Evolutionary conservation across 371 early-diverging fungal genomes (phyloP), one percentile per base, ranked within the genome.

Genomic region (Lichtheimia corymbifera): DNA sequence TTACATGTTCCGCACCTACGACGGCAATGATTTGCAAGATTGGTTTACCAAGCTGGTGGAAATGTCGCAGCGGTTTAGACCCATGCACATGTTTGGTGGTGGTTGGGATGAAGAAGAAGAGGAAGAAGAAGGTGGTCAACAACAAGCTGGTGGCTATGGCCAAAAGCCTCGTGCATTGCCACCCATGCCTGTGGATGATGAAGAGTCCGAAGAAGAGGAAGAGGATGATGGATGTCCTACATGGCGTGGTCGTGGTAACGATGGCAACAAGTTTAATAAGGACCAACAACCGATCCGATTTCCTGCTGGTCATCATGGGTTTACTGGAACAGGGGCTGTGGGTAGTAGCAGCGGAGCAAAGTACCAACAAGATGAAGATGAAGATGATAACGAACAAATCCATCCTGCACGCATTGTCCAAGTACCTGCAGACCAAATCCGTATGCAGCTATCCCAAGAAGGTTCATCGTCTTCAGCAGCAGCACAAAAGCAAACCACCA

Each of bases 31-130:
- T 53, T 58, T 65, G 20, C 58, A 61, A 14, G 61, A 60, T 18
- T 71, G 72, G 72, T 62, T 63, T n/a, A 45, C 45, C 20, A 55
- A 58, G 27, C 41, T 67, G 2, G 40, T 52, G 18, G 50, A 58
- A 17, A 55, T 62, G 25, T 58, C 63, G 25, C 63, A 67, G 3
- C 57, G 63, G 1, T 67, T 62, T 47, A 47, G 56, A 11, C 67
- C 67, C 12, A 58, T 58, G 43, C 67, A 61, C 5, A 22, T 63
- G n/a, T 27, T 62, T 7, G 27, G 47, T 11, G 66, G 27, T 15
- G 14, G n/a, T n/a, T 30, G 45, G 3, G 50, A 52, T 15, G 28
- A 60, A 14, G 25, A 35, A 15, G 40, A 24, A 22, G 55, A 49
- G 2, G 20, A 27, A 15, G 55, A 55, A 5, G 25, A 35, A 35